phyloP scores from a whole-genome alignment of 306 rosid species.

The Luffa acutangula region DNA sequence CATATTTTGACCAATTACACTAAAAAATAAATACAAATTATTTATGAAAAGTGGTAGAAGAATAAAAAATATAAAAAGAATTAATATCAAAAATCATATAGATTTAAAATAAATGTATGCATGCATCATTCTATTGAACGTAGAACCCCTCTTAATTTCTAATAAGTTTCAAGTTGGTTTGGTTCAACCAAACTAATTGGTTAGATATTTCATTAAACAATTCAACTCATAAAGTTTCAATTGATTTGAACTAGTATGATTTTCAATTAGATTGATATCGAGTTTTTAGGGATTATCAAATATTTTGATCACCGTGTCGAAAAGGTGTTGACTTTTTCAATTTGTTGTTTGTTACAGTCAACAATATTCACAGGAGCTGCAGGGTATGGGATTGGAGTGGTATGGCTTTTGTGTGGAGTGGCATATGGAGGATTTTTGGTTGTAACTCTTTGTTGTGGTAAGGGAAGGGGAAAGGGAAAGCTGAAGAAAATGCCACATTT shows the following conservation, averaged over 20 bases:
- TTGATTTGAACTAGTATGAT: no score
- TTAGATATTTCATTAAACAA: no score
- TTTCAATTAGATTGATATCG: background rate
- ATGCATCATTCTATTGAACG: no score
- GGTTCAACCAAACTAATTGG: background rate
- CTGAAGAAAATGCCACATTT: slow-evolving; percentile 9
- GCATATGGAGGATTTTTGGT: slow-evolving; percentile 25
- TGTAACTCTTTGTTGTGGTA: slow-evolving; percentile 16
- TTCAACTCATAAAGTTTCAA: background rate
- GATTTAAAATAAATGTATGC: no score
- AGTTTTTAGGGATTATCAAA: background rate
- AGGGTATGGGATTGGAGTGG: slow-evolving; percentile 56
- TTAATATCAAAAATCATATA: no score
- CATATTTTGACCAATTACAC: background rate
- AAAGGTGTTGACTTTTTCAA: background rate
- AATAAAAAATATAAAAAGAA: no score
- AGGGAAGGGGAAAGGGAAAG: slow-evolving; percentile 18
- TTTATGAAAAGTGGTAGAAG: background rate
- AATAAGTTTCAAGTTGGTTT: background rate
- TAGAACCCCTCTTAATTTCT: no score
- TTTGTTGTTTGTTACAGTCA: slow-evolving; percentile 38
- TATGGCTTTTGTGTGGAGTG: slow-evolving; percentile 62
- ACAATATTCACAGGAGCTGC: slow-evolving; percentile 52
- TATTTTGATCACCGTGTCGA: background rate
- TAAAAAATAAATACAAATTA: background rate